A percentile compares a stretch with the other conserved stretches of the same genome.
Evolutionary conservation across 2,329 filamentous ascomycete genomes (phyloP).

Genomic region (Pyrenophora teres): DNA sequence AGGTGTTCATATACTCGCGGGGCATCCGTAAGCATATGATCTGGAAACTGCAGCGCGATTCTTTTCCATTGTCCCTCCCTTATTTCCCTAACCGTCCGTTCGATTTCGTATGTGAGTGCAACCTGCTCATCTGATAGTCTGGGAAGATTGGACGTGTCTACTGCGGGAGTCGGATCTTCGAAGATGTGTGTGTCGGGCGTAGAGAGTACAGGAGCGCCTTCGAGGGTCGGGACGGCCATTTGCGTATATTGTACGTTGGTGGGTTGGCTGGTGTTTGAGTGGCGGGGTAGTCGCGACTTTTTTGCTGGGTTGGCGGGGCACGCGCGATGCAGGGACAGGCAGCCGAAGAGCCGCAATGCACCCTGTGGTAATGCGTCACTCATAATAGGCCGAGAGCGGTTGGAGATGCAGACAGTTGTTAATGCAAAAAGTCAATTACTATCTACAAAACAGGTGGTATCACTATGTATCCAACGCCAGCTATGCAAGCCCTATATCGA

Average conservation of each 20-base stretch:
- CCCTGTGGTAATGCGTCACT: not conserved
- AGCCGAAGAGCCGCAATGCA: conserved; percentile 18
- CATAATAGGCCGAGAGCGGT: conserved; percentile 5
- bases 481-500: conserved; percentile 3
- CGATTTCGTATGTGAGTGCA: conserved; percentile 79
- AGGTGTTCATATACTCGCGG: conserved; percentile 76
- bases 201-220: conserved; percentile 61
- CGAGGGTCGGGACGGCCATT: conserved; percentile 40
- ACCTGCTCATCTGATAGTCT: conserved; percentile 70
- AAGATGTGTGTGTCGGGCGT: conserved; percentile 67
- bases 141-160: conserved; percentile 41
- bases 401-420: not conserved
- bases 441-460: conserved; percentile 9
- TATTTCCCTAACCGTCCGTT: conserved; percentile 77
- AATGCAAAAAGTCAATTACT: conserved; percentile 2
- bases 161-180: conserved; percentile 56
- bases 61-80: conserved; percentile 70
- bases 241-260: conserved; percentile 8
- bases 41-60: conserved; percentile 93
- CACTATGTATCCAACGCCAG: conserved; percentile 2
- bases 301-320: conserved; percentile 14
- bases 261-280: conserved; percentile 10
- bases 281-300: conserved; percentile 27
- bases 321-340: conserved; percentile 12
- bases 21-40: conserved; percentile 87